These are phyloP conservation scores for Fusarium nelsonii DNA, from an alignment of 2,329 filamentous ascomycete species.

Conservation along the genomic window DNA sequence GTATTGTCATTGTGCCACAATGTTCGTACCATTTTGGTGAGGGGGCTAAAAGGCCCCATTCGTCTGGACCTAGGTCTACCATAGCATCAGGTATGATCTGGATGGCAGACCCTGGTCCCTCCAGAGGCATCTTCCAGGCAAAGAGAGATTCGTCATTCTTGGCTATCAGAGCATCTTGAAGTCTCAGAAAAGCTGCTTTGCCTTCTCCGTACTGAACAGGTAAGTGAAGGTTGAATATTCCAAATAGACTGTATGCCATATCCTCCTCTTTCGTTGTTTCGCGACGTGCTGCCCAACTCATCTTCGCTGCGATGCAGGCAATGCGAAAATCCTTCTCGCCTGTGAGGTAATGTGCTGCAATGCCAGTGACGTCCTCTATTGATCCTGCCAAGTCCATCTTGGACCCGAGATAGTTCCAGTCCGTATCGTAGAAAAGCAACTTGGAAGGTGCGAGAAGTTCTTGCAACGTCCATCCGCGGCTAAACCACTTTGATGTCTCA, in stretches of 20 bases:
- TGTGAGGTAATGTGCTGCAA: constrained; percentile 1
- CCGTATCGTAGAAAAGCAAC: not conserved
- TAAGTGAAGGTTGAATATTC: constrained; percentile 1
- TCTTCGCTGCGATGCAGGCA: constrained; percentile 4
- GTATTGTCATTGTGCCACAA: constrained; percentile 4
- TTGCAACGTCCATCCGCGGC: constrained; percentile 8
- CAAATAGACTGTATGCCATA: constrained; percentile 4
- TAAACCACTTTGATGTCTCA: constrained; percentile 1
- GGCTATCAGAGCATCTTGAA: constrained; percentile 2
- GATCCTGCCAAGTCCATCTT: not conserved
- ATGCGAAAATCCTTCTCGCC: not conserved
- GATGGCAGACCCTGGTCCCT: not conserved
- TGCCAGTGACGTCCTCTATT: not conserved
- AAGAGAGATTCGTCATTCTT: constrained; percentile 9
- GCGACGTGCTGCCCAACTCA: constrained; percentile 7
- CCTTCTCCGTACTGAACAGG: constrained; percentile 8
- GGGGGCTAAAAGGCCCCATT: constrained; percentile 4
- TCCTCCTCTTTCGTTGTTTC: constrained; percentile 5
- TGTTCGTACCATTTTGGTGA: constrained; percentile 2
- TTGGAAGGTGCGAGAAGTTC: not conserved
- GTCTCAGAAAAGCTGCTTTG: not conserved
- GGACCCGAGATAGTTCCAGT: constrained; percentile 2
- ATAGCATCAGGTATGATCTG: not conserved
- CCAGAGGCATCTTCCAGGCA: constrained; percentile 1
- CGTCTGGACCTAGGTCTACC: constrained; percentile 1